A percentile compares a stretch with the other conserved stretches of the same genome.
phyloP scores from a whole-genome alignment of 306 rosid genomes.

The Dicorynia guianensis region DNA sequence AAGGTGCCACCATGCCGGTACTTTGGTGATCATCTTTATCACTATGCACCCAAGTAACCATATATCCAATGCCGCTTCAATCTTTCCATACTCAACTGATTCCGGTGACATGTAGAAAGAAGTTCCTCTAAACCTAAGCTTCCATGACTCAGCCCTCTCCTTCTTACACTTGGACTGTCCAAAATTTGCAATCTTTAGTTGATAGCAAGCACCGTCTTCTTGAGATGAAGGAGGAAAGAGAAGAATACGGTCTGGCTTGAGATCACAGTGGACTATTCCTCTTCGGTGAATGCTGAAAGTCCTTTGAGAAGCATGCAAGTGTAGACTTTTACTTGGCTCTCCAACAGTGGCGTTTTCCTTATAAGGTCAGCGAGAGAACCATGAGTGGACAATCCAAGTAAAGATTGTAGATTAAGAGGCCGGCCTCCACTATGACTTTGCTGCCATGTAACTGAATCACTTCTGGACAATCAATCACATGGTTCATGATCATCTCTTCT shows the following conservation, averaged over 20 bases:
- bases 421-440: background rate
- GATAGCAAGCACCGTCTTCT: background rate
- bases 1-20: background rate
- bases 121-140: background rate
- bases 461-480: background rate
- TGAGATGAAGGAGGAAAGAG: background rate
- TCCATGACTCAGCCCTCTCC: background rate
- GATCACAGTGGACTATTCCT: slow-evolving; percentile 5
- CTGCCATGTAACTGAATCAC: background rate
- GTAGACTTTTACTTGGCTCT: background rate
- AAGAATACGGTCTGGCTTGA: slow-evolving; percentile 5
- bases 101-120: slow-evolving; percentile 23
- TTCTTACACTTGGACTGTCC: background rate
- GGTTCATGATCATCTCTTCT: background rate
- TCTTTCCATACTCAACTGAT: background rate
- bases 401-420: background rate
- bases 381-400: background rate
- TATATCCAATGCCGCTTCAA: background rate
- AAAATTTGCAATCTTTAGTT: slow-evolving; percentile 20
- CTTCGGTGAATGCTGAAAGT: background rate
- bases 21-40: slow-evolving; percentile 11
- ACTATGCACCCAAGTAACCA: slow-evolving; percentile 13
- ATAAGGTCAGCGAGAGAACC: background rate
- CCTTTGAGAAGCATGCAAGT: slow-evolving; percentile 9
- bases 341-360: background rate